These are phyloP conservation scores for Epipyxis sp. DNA, from an alignment of 108 stramenopile species.

Conservation along the genomic window DNA sequence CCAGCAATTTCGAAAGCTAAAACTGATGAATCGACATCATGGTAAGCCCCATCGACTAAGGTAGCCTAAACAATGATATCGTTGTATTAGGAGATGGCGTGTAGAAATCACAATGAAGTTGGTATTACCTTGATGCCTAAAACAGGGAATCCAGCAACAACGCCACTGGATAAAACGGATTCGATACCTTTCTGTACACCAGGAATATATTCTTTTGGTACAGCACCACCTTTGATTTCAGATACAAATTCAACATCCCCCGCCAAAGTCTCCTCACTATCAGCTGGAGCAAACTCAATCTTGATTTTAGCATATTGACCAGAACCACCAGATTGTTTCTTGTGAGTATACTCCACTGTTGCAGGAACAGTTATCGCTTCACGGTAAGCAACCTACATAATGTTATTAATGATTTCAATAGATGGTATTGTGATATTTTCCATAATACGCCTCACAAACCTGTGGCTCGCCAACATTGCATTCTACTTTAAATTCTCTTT, in stretches of 20 bases:
- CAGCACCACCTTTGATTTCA: constrained; percentile 91
- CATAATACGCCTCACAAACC: no score
- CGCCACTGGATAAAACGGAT: constrained; percentile 80
- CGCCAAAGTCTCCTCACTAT: constrained; percentile 63
- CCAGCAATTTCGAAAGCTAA: constrained; percentile 55
- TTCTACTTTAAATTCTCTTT: constrained; percentile 95
- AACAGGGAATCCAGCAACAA: constrained; percentile 91
- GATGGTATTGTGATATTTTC: no score
- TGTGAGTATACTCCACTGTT: constrained; percentile 95
- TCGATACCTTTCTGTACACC: constrained; percentile 97
- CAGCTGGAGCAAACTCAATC: constrained; percentile 86
- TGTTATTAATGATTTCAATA: no score
- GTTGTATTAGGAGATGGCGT: no score
- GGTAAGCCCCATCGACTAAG: constrained; percentile 49
- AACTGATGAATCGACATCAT: constrained; percentile 55
- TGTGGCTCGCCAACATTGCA: constrained; percentile 53
- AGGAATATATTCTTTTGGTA: constrained; percentile 97
- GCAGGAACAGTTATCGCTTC: constrained; percentile 88
- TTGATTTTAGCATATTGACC: constrained; percentile 95
- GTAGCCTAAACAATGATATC: no score
- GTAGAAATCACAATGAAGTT: no score
- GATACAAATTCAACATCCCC: constrained; percentile 86
- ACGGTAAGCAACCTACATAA: constrained; percentile 96
- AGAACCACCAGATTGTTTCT: constrained; percentile 97
- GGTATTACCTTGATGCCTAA: constrained; percentile 95